Base-by-base conservation (phyloP, 2,329 filamentous ascomycete genomes). In the Curvularia verruculosa region DNA sequence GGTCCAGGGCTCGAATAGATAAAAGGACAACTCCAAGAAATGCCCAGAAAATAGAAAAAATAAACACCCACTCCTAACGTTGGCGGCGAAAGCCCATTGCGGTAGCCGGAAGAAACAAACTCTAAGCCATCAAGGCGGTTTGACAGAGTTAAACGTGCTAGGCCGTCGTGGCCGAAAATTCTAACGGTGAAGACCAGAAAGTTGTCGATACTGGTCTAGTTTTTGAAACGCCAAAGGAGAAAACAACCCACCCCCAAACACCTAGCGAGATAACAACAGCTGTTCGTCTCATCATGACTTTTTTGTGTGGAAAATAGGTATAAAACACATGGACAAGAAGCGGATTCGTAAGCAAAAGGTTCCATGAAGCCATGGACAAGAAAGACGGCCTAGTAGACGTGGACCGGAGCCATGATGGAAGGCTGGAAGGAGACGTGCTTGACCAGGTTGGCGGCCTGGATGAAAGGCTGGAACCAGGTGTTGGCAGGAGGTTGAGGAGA, bases 401-500 rank as follows among this genome's bases (percentile, higher is more conserved):
- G 72, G 23, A 77, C 71, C 56, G 75, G 75, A 24, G 69, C 61
- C 70, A 75, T 71, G 65, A 74, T 75, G 1, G 72, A 69, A 15
- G 72, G 71, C 69, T 77, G 74, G 67, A 76, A 77, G 19, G 73
- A 77, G 40, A 76, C 72, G 67, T 77, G 75, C 60, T 77, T 77
- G 61, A 77, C 75, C 28, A 76, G 52, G 56, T 76, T 76, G 62
- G 72, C 74, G 6, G 75, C 75, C 62, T 77, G 74, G 59, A 77
- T 72, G 57, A 76, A 77, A 12, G 75, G 73, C 45, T 76, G 74
- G 61, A 75, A 75, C 75, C 75, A 77, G n/a, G 70, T 70, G 50
- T 73, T 75, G 56, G 72, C 50, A 3, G 67, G 64, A 21, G 69
- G 59, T 10, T 65, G 68, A 44, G 69, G 70, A 44, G 73, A 71